Evolutionary conservation across 1,284 basidiomycete genomes (phyloP), one percentile per base, ranked within the genome.

Genomic region (Phenoliferia sp.): DNA sequence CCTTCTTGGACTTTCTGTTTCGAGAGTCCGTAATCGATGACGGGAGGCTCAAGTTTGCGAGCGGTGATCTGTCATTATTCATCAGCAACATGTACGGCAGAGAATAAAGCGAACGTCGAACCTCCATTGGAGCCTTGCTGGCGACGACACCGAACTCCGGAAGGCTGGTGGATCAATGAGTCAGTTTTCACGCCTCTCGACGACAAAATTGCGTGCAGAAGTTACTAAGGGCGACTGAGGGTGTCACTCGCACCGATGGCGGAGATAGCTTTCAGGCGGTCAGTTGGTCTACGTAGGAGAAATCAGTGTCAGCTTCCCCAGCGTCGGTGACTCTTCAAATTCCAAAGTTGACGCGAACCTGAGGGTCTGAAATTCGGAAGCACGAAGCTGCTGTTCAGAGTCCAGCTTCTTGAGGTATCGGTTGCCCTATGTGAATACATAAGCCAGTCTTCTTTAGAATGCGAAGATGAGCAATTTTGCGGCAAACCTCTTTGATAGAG

Each of bases 351-450:
- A n/a, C n/a, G 58, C 59, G 22, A 12, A 64, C 66, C 29, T 31
- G 29, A 69, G 39, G 22, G 59, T 59, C 59, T 65, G 64, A 36
- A 65, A 66, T 3, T 22, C 17, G 5, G 48, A 31, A 6, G 65
- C 65, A 12, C 19, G 15, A 5, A 7, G 4, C 48, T 63, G 65
- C 61, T 66, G 48, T 0, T 3, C 10, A 15, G 64, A 29, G 16
- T 54, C n/a, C 5, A 69, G 56, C n/a, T 54, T 36, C 39, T 52
- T 57, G 31, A 19, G 3, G 33, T 59, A 56, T 35, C 57, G 34
- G 52, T 65, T 59, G 3, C 48, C 55, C 52, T 55, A 55, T 6
- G 31, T 3, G 22, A 29, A 34, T 36, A 10, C 9, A 44, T 44
- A 44, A 44, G 39, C 39, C n/a, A n/a, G n/a, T n/a, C n/a, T n/a